phyloP scores from a whole-genome alignment of 2,329 filamentous ascomycete species.

The Phyllosticta citrichinensis region DNA sequence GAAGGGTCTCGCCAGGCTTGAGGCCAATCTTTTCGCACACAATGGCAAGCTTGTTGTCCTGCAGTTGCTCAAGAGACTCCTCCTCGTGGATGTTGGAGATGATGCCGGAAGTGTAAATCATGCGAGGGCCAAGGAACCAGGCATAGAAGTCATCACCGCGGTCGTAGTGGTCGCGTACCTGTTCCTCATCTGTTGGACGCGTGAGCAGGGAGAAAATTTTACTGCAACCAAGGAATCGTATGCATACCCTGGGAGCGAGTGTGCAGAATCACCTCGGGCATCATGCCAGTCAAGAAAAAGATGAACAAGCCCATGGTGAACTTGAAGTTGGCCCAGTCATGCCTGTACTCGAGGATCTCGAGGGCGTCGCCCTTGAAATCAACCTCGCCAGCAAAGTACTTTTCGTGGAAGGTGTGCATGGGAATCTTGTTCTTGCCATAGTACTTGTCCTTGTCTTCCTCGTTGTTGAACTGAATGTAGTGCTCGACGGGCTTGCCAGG shows the following conservation, averaged over 20 bases:
- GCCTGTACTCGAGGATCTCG: constrained; percentile 83
- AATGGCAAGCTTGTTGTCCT: constrained; percentile 92
- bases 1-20: constrained; percentile 67
- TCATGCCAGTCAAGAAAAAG: constrained; percentile 78
- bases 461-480: constrained; percentile 73
- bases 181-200: constrained; percentile 71
- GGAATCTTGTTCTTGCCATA: constrained; percentile 71
- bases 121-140: constrained; percentile 96
- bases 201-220: background rate
- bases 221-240: background rate
- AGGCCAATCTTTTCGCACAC: constrained; percentile 94
- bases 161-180: constrained; percentile 96
- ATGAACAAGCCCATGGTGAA: constrained; percentile 81
- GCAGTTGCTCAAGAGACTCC: constrained; percentile 86
- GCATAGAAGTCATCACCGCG: constrained; percentile 96
- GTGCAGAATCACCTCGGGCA: constrained; percentile 87
- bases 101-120: constrained; percentile 96
- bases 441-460: constrained; percentile 54
- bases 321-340: constrained; percentile 93
- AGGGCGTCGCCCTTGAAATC: constrained; percentile 91
- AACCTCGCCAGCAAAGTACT: constrained; percentile 92
- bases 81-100: constrained; percentile 81
- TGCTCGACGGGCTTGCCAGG: constrained; percentile 82
- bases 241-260: constrained; percentile 69
- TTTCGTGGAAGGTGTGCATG: constrained; percentile 91